Evolutionary conservation across 495 filamentous ascomycete species (phyloP), one percentile per base, ranked within the genome.

Genomic region (Penicillium robsamsonii): DNA sequence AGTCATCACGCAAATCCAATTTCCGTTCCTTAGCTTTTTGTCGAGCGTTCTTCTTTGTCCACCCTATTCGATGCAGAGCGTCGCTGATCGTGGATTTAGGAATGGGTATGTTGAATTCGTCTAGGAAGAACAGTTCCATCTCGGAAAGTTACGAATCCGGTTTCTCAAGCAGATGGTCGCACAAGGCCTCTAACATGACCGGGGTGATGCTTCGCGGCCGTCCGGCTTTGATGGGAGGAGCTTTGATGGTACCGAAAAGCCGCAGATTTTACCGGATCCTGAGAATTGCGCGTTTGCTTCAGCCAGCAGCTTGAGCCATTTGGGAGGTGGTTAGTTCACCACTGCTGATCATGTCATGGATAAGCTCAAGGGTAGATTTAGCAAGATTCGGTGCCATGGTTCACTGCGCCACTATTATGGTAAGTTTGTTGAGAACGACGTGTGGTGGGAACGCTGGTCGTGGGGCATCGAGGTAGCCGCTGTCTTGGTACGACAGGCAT

Each of bases 1-100:
- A 74, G 4, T 63, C 57, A 42, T 73, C 66, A 44, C 64, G 68
- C 20, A 76, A 30, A 57, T 75, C 69, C 13, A 60, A 45, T 52
- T 73, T 71, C 33, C 62, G 57, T 50, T 60, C 64, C 46, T 67
- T 53, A 0, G 53, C 58, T 38, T 46, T 56, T 37, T 51, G 24
- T 53, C 55, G 49, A 46, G 55, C 18, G 0, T 20, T 57, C 48
- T 52, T 57, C 22, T 52, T 57, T 0, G 48, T 47, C 48, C 42
- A 57, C 38, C 55, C 41, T 57, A 42, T 46, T 1, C 40, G 41
- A 47, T 25, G 47, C 27, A 57, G 41, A 42, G 52, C 57, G 22
- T 56, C 46, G 30, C 50, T 55, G 45, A 59, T 59, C 44, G 38
- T 60, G 38, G 57, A 56, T 10, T 50, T 60, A 10, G 46, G 51